Base-by-base conservation (phyloP, 441 rosid species). In the Geranium incanum region DNA sequence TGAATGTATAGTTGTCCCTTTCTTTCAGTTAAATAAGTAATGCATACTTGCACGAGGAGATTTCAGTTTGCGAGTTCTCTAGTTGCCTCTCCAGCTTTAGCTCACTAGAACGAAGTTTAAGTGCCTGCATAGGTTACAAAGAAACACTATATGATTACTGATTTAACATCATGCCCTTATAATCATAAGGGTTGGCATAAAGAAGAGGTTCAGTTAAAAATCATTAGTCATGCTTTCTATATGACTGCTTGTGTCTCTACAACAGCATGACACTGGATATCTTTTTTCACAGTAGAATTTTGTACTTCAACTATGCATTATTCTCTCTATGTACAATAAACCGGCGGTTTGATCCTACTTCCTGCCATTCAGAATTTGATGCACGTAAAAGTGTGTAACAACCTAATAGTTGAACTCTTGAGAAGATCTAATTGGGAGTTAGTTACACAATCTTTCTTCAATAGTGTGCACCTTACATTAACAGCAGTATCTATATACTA, bases 41-140 rank as follows among this genome's bases (percentile, higher is more conserved):
- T 48, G 48, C 94, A 78, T 88, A 95, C 99, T 83, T 92, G 87
- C 76, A 85, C 13, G 87, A 80, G 73, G 85, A 79, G 64, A 93
- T 78, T 79, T 95, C 95, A 67, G 85, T 83, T 70, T 87, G 87
- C 55, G 90, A 85, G 69, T 82, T 86, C 83, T 89, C 97, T 79
- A 92, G 80, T 78, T 87, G 90, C 82, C 95, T 89, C 86, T 88
- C 98, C 85, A 95, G 85, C 87, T 89, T 95, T 60, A 95, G 87
- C 84, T 95, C 98, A 74, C 76, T 91, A 57, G 98, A 95, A 78
- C 99, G 83, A 68, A 95, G 85, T 80, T 93, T 86, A 76, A 93
- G 97, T 73, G 98, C 94, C 99, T 92, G 75, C 78, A 80, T n/a
- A 70, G 71, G 72, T 69, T 28, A 76, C 16, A 68, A 71, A 57